These are phyloP conservation scores for Nidularia sp. DNA, from an alignment of 768 basidiomycete genomes.

Conservation along the genomic window DNA sequence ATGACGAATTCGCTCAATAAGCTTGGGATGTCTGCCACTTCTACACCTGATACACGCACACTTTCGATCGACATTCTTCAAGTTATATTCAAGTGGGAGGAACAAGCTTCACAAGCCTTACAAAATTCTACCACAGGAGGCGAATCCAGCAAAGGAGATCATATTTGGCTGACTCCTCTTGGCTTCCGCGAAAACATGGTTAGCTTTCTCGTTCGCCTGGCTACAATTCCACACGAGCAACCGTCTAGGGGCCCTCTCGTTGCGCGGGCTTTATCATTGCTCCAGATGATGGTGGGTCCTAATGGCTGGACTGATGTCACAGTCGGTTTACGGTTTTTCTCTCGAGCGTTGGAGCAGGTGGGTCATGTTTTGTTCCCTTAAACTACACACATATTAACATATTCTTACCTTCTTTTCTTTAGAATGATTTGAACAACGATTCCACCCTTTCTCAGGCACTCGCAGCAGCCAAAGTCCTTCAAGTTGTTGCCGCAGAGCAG, in stretches of 20 bases:
- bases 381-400: background rate
- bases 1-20: conserved; percentile 89
- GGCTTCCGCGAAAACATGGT: conserved; percentile 86
- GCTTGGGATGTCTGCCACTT: conserved; percentile 71
- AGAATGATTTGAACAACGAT: conserved; percentile 76
- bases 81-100: conserved; percentile 93
- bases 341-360: conserved; percentile 79
- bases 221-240: conserved; percentile 64
- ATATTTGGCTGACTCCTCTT: conserved; percentile 71
- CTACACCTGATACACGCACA: conserved; percentile 76
- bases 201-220: conserved; percentile 91
- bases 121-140: conserved; percentile 13
- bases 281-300: conserved; percentile 78
- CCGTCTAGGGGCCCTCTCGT: conserved; percentile 42
- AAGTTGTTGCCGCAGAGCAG: conserved; percentile 80
- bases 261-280: conserved; percentile 58
- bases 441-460: conserved; percentile 62
- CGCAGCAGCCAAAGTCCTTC: conserved; percentile 83
- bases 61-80: conserved; percentile 89
- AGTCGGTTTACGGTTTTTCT: conserved; percentile 88
- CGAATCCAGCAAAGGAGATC: conserved; percentile 14
- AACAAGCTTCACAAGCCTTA: conserved; percentile 41
- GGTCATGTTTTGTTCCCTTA: conserved; percentile 11
- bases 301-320: conserved; percentile 90
- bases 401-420: conserved; percentile 2